Evolutionary conservation across 306 rosid genomes (phyloP), one percentile per base, ranked within the genome.

Genomic region (Macrotyloma uniflorum): DNA sequence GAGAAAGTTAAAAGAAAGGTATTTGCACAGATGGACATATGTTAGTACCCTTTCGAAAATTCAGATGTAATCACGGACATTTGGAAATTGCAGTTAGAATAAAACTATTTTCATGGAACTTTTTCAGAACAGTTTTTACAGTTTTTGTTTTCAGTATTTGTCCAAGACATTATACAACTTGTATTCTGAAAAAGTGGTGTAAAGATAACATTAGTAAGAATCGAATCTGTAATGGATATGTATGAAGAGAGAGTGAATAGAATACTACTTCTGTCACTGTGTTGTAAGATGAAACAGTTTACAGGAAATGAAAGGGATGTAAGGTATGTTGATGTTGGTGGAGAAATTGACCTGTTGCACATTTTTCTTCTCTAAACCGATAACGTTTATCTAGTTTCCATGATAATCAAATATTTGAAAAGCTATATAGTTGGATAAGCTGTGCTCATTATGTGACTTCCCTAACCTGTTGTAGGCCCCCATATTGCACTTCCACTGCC

Each of bases 231-330:
- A 76, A 50, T 76, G 81, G 85, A 82, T 76, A 76, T 82, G 47
- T 15, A 76, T 59, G 72, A 67, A 36, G 30, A 33, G 70, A 18
- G 53, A 26, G 68, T 58, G n/a, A 40, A 35, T 24, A 24, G 30
- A 49, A 69, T n/a, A 64, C 10, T 47, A 61, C 40, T 51, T 51
- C 30, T 72, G 55, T 74, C 55, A 64, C 63, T 19, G 40, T 6
- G n/a, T 40, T n/a, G 16, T 14, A 66, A 66, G 49, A 14, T n/a
- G 46, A 8, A 55, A 78, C 65, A 62, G 83, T 18, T 69, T 67
- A 68, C 76, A 79, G 72, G 59, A 87, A 78, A 76, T 46, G 85
- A 86, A 80, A 71, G 82, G 45, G 83, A 72, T 71, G 35, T 45
- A 5, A 26, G 45, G 83, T 77, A 70, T 19, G 51, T 32, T 80